These are phyloP conservation scores for Globisporangium irregulare DNA, from an alignment of 352 stramenopile genomes.

Conservation along the genomic window DNA sequence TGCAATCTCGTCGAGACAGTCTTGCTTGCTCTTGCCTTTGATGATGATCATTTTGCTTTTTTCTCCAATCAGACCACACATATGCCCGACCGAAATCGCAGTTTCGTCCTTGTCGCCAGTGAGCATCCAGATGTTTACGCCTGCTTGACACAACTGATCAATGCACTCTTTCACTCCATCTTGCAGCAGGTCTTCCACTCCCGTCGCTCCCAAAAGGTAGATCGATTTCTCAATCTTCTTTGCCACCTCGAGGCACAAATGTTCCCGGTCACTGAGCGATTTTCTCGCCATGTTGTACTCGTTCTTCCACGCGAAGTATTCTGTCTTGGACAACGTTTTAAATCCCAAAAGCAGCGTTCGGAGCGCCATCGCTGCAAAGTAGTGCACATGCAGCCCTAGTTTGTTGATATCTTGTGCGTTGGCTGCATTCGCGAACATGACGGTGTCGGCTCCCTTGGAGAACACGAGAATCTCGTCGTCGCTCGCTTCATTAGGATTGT, in stretches of 20 bases:
- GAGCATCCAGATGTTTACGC: slow-evolving; percentile 99
- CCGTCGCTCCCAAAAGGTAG: slow-evolving; percentile 93
- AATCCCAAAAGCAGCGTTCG: slow-evolving; percentile 84
- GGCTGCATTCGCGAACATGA: slow-evolving; percentile 83
- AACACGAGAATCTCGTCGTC: slow-evolving; percentile 71
- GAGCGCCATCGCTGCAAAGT: slow-evolving; percentile 86
- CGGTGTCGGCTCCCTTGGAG: slow-evolving; percentile 86
- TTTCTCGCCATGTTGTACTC: slow-evolving; percentile 72
- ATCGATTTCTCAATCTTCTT: slow-evolving; percentile 79
- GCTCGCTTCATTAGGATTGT: neutral
- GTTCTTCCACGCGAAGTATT: slow-evolving; percentile 73
- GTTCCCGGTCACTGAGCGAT: slow-evolving; percentile 58
- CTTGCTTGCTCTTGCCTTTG: slow-evolving; percentile 74
- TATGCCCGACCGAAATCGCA: slow-evolving; percentile 98
- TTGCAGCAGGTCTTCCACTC: slow-evolving; percentile 97
- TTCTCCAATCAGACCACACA: slow-evolving; percentile 89
- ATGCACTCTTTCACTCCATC: slow-evolving; percentile 96
- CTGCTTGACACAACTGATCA: slow-evolving; percentile 91
- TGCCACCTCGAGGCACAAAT: slow-evolving; percentile 63
- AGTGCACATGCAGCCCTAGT: slow-evolving; percentile 76
- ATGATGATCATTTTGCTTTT: slow-evolving; percentile 84
- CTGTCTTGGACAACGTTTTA: slow-evolving; percentile 48
- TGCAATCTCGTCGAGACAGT: slow-evolving; percentile 79
- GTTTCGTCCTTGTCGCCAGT: slow-evolving; percentile 99
- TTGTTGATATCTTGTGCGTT: slow-evolving; percentile 76